Percentiles rank a stretch among this genome's conserved stretches.
phyloP scores from a whole-genome alignment of 176 grass and related monocot species.

The barley (Hordeum vulgare) region DNA sequence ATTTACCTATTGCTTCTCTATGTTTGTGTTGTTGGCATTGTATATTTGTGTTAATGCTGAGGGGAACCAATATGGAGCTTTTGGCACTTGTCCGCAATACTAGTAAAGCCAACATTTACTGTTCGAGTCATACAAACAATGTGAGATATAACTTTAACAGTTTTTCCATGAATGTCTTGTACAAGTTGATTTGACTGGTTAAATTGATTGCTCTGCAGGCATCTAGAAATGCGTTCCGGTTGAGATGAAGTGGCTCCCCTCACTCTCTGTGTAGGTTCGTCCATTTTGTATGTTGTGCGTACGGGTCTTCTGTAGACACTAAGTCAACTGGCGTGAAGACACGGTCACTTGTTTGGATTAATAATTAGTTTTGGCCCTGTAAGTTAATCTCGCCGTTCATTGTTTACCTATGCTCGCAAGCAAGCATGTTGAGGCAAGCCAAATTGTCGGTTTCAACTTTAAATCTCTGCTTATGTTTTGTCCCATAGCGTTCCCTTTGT shows the following conservation, averaged over 20 bases:
- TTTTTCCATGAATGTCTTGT: not conserved
- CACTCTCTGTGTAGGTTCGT: not conserved
- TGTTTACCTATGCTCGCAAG: too few species aligned
- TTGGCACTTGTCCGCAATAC: not conserved
- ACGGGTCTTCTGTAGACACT: too few species aligned
- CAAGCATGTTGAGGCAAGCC: too few species aligned
- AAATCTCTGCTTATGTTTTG: not conserved
- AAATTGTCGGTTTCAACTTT: not conserved
- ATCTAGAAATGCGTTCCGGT: not conserved
- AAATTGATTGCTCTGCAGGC: not conserved
- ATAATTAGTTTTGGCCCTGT: too few species aligned
- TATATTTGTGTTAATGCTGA: too few species aligned
- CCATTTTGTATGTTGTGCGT: not conserved
- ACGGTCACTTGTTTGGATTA: too few species aligned
- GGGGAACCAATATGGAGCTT: too few species aligned
- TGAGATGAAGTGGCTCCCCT: not conserved
- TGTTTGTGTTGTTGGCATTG: too few species aligned
- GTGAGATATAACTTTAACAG: not conserved
- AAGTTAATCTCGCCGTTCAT: too few species aligned
- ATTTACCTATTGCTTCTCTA: too few species aligned
- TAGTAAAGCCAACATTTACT: not conserved
- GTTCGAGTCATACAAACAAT: not conserved
- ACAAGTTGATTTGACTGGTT: not conserved
- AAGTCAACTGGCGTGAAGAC: too few species aligned
- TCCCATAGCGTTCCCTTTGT: not conserved